Evolutionary conservation across 2,329 filamentous ascomycete genomes (phyloP).

Genomic region (Tolypocladium paradoxum): DNA sequence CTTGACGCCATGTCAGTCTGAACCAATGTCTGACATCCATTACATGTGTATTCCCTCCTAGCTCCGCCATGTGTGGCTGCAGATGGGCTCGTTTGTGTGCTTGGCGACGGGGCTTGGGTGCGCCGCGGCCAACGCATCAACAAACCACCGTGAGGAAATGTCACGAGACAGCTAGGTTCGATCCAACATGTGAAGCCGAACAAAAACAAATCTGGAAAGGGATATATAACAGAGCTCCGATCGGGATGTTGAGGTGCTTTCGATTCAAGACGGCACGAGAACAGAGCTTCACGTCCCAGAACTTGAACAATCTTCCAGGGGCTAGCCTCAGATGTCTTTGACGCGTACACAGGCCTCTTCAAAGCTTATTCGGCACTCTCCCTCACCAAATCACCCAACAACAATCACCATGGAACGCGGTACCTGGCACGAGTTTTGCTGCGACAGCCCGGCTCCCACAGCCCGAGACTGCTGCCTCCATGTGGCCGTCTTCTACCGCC

Average conservation of each 20-base stretch:
- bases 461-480: neutral
- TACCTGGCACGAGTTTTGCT: slow-evolving; percentile 5
- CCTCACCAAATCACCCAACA: no score
- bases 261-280: neutral
- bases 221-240: neutral
- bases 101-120: no score
- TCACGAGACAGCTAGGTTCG: neutral
- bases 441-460: neutral
- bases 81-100: no score
- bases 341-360: no score
- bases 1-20: no score
- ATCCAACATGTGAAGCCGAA: neutral
- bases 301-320: neutral
- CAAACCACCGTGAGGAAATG: neutral
- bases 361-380: neutral
- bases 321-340: no score
- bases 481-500: slow-evolving; percentile 1
- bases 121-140: no score
- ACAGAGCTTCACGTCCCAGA: neutral
- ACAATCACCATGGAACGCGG: neutral
- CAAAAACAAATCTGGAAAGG: neutral
- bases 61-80: no score
- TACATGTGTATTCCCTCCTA: neutral
- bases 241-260: neutral
- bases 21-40: neutral